Percentiles rank a stretch among this genome's conserved stretches.
These are phyloP conservation scores for Hemerocallis citrina DNA, from an alignment of 106 monocot species.

Conservation along the genomic window DNA sequence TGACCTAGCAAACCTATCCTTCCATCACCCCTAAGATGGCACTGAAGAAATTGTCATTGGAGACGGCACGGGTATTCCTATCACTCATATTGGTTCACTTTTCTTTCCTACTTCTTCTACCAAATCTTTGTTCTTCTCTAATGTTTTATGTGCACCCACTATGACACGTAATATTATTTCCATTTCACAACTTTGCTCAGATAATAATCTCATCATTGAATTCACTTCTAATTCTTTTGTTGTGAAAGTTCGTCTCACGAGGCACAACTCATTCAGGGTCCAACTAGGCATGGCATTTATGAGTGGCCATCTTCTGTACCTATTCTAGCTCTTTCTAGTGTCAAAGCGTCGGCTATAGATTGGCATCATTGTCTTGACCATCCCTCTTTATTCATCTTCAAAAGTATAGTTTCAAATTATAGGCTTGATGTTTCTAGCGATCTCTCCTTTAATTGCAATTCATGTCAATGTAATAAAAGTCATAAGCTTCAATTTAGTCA, in stretches of 20 bases:
- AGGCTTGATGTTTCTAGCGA: no score
- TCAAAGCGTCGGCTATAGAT: background rate
- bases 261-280: background rate
- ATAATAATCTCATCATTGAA: background rate
- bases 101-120: background rate
- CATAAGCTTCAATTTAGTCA: background rate
- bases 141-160: background rate
- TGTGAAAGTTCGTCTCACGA: background rate
- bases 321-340: background rate
- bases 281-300: background rate
- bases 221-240: background rate
- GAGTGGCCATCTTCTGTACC: background rate
- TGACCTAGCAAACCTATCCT: background rate
- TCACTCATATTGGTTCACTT: background rate
- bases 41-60: background rate
- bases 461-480: conserved; percentile 5
- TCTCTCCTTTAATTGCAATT: background rate
- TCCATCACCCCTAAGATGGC: background rate
- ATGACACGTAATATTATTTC: background rate
- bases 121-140: background rate
- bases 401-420: no score
- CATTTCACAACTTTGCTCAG: conserved; percentile 2
- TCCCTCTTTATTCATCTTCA: background rate
- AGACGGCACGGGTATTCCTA: background rate
- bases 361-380: background rate